Conservation (phyloP, 768 basidiomycete genomes). For the Leccinum variicolor region DNA sequence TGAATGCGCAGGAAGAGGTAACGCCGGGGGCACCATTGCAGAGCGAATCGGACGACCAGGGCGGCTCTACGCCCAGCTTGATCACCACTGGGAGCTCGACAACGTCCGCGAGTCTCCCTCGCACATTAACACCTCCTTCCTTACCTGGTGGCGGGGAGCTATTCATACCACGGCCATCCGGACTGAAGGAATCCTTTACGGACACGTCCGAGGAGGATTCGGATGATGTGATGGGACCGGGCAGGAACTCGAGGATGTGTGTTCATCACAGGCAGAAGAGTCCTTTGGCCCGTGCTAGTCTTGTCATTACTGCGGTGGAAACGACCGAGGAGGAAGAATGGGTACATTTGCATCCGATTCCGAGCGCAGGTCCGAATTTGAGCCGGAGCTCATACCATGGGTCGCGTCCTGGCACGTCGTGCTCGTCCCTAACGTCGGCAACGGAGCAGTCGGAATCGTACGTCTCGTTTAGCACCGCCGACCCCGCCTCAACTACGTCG, state of each 20-base stretch:
- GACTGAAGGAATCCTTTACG: conserved; percentile 17
- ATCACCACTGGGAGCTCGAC: conserved; percentile 16
- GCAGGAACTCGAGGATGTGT: background rate
- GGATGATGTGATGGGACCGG: background rate
- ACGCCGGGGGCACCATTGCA: background rate
- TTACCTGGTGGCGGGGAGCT: conserved; percentile 8
- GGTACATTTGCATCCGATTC: background rate
- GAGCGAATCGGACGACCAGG: background rate
- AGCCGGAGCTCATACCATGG: background rate
- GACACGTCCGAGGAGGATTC: conserved; percentile 20
- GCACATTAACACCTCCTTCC: conserved; percentile 1
- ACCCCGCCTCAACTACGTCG: conserved; percentile 13
- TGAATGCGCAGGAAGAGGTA: conserved; percentile 13
- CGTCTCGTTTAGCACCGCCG: conserved; percentile 18
- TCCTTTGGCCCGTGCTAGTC: background rate
- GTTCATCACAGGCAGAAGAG: conserved; percentile 7
- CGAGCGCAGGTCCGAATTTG: background rate
- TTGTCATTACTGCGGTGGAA: background rate
- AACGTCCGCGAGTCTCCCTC: conserved; percentile 15
- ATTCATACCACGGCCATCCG: conserved; percentile 16
- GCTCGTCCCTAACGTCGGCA: conserved; percentile 18
- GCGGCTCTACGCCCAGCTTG: conserved; percentile 23
- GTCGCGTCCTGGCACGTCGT: conserved; percentile 19
- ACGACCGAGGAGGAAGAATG: conserved; percentile 9
- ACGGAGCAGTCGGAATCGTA: conserved; percentile 23